phyloP scores from a whole-genome alignment of 495 filamentous ascomycete genomes.

The Penicillium riverlandense region DNA sequence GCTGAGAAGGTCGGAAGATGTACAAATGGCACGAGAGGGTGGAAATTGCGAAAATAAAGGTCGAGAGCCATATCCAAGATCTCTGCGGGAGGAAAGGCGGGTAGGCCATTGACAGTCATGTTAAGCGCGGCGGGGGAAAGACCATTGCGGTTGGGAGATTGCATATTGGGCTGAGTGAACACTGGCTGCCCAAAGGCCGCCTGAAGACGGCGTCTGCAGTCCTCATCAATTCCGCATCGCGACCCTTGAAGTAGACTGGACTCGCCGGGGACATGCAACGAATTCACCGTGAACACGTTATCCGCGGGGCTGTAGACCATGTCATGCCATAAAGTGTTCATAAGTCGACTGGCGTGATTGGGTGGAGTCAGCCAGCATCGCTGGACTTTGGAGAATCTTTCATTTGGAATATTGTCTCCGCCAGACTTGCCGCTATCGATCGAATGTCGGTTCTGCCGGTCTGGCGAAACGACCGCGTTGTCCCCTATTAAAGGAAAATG shows the following conservation, averaged over 20 bases:
- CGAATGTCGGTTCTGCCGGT: slow-evolving; percentile 17
- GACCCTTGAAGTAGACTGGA: slow-evolving; percentile 26
- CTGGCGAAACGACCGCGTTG: slow-evolving; percentile 13
- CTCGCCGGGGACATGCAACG: slow-evolving; percentile 13
- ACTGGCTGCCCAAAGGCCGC: slow-evolving; percentile 23
- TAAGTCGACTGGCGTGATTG: slow-evolving; percentile 36
- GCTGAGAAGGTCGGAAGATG: slow-evolving; percentile 46
- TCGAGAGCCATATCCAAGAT: slow-evolving; percentile 53
- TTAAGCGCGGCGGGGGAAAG: slow-evolving; percentile 18
- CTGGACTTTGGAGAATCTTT: slow-evolving; percentile 43
- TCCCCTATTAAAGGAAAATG: slow-evolving; percentile 26
- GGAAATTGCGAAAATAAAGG: slow-evolving; percentile 43
- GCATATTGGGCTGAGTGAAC: slow-evolving; percentile 10
- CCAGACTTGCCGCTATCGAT: slow-evolving; percentile 25
- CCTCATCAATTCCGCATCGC: slow-evolving; percentile 41
- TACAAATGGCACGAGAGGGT: slow-evolving; percentile 44
- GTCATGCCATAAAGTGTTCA: slow-evolving; percentile 43
- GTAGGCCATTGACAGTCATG: slow-evolving; percentile 14
- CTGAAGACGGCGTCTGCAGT: slow-evolving; percentile 17
- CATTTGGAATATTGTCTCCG: slow-evolving; percentile 34
- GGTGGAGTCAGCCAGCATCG: slow-evolving; percentile 41
- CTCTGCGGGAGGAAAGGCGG: slow-evolving; percentile 42
- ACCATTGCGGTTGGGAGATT: slow-evolving; percentile 16
- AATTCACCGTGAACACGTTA: slow-evolving; percentile 36
- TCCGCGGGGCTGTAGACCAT: slow-evolving; percentile 33